These are phyloP conservation scores for Gliomastix tumulicola DNA, from an alignment of 2,329 filamentous ascomycete species.

Conservation along the genomic window DNA sequence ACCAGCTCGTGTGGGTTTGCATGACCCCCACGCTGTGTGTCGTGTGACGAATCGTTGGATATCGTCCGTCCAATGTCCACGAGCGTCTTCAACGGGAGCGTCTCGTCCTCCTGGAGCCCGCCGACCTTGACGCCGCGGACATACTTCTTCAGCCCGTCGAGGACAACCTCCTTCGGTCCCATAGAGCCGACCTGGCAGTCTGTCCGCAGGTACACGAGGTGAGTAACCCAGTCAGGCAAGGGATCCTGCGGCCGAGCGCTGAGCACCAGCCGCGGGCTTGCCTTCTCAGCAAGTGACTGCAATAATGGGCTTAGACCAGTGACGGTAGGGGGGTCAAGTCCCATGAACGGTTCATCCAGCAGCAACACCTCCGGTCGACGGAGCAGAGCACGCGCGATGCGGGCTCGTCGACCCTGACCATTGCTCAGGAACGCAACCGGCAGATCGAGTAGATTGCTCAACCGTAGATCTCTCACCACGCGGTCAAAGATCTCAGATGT, in stretches of 20 bases:
- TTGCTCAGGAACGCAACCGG: constrained; percentile 90
- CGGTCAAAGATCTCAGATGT: constrained; percentile 46
- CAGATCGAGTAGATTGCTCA: constrained; percentile 65
- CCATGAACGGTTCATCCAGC: constrained; percentile 94
- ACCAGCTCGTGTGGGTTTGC: constrained; percentile 9
- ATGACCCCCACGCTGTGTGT: too few relatives aligned
- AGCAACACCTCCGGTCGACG: constrained; percentile 73
- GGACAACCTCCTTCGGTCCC: constrained; percentile 58
- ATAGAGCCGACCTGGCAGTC: constrained; percentile 59
- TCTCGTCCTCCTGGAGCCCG: constrained; percentile 34
- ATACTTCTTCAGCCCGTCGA: constrained; percentile 44
- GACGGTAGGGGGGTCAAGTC: constrained; percentile 79
- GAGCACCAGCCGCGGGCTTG: constrained; percentile 66
- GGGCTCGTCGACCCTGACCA: constrained; percentile 79
- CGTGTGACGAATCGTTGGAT: not conserved
- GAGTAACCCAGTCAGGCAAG: constrained; percentile 85
- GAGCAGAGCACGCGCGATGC: constrained; percentile 82
- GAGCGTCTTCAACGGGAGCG: constrained; percentile 38
- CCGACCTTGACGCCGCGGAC: constrained; percentile 38
- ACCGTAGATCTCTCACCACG: constrained; percentile 62
- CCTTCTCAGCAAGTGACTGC: constrained; percentile 56
- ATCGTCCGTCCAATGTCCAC: constrained; percentile 42
- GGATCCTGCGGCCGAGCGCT: constrained; percentile 79
- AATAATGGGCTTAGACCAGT: constrained; percentile 65
- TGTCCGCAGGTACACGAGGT: constrained; percentile 66